These are phyloP conservation scores for Dacryopinax primogenitus DNA, from an alignment of 768 basidiomycete genomes.

Conservation along the genomic window DNA sequence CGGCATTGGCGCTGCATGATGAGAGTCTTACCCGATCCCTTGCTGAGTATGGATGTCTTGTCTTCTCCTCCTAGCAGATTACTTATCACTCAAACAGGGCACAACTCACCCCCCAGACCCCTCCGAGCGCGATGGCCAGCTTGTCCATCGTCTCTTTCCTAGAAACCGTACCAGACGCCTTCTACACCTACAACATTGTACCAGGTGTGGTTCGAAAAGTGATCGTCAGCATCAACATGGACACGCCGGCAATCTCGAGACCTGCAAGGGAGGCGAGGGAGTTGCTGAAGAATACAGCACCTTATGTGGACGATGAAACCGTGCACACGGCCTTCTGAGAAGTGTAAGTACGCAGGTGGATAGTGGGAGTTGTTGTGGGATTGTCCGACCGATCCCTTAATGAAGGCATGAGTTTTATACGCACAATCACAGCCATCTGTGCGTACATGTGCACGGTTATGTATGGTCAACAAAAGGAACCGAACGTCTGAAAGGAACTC, in stretches of 20 bases:
- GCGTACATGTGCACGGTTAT: no score
- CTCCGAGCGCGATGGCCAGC: constrained; percentile 37
- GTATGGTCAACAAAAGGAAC: no score
- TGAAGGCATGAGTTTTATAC: no score
- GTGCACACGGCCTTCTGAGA: constrained; percentile 23
- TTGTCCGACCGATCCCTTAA: background rate
- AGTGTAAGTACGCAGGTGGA: background rate
- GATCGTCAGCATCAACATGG: constrained; percentile 51
- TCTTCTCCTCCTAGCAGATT: background rate
- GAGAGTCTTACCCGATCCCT: constrained; percentile 52
- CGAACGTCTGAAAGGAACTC: no score
- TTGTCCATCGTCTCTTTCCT: constrained; percentile 37
- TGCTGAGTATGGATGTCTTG: constrained; percentile 42
- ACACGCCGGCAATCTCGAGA: constrained; percentile 57
- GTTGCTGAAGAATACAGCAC: constrained; percentile 33
- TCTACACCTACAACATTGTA: constrained; percentile 51
- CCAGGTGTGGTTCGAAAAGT: constrained; percentile 60
- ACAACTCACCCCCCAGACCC: constrained; percentile 54
- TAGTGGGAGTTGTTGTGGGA: background rate
- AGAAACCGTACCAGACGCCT: constrained; percentile 38
- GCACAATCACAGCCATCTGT: no score
- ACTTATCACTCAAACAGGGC: constrained; percentile 30
- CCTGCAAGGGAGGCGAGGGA: constrained; percentile 78
- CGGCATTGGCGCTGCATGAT: constrained; percentile 43
- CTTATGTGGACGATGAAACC: constrained; percentile 26